Percentiles rank a stretch among this genome's conserved stretches.
phyloP scores from a whole-genome alignment of 2,329 filamentous ascomycete genomes.

The Pseudopyricularia cyperi region DNA sequence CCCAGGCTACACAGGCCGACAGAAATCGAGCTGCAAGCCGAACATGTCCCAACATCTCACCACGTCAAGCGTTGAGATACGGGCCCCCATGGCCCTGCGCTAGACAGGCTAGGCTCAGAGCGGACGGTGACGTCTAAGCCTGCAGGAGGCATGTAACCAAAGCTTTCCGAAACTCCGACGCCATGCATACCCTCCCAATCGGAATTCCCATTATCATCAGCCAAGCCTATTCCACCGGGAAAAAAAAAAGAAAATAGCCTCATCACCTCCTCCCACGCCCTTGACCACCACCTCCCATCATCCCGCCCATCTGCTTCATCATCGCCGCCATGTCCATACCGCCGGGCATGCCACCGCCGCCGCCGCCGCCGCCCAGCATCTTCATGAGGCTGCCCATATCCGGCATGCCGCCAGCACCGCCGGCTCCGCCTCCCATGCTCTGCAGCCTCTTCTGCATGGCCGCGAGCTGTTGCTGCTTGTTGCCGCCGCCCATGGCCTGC shows the following conservation, averaged over 20 bases:
- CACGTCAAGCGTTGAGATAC: neutral
- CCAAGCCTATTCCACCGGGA: neutral
- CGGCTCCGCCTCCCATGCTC: slow-evolving; percentile 71
- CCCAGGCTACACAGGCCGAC: too few species aligned
- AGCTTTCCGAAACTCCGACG: slow-evolving; percentile 1
- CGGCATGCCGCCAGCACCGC: slow-evolving; percentile 47
- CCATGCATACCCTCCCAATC: slow-evolving; percentile 1
- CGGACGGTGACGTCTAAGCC: neutral
- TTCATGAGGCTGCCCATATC: slow-evolving; percentile 84
- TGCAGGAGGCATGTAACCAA: neutral
- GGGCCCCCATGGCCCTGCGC: neutral
- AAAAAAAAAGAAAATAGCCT: neutral
- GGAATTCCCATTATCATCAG: neutral
- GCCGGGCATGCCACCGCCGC: slow-evolving; percentile 51
- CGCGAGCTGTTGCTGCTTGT: slow-evolving; percentile 85
- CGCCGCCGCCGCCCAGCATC: slow-evolving; percentile 65
- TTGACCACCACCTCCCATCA: slow-evolving; percentile 13
- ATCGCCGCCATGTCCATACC: slow-evolving; percentile 69
- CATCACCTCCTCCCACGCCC: slow-evolving; percentile 5
- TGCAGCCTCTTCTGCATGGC: slow-evolving; percentile 95
- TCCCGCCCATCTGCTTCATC: slow-evolving; percentile 56
- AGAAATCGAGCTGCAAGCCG: too few species aligned
- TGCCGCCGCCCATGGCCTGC: slow-evolving; percentile 77
- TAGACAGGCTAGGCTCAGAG: neutral
- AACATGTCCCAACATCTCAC: neutral